Percentiles rank a stretch among this genome's conserved stretches.
phyloP scores from a whole-genome alignment of 2,329 filamentous ascomycete species.

The Calonectria pteridis region DNA sequence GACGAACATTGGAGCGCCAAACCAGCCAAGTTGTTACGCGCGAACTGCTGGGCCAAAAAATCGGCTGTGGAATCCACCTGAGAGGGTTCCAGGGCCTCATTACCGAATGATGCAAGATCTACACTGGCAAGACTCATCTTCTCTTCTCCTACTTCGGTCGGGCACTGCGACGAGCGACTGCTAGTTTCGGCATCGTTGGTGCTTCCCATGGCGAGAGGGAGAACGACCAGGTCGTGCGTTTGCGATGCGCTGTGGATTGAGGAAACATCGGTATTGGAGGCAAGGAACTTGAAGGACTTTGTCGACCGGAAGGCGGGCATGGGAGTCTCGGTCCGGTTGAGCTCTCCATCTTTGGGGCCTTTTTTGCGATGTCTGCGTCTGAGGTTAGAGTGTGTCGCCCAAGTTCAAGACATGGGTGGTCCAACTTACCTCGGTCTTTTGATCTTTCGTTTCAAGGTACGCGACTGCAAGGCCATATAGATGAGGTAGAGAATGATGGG shows the following conservation, averaged over 20 bases:
- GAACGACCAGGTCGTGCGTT: conserved; percentile 25
- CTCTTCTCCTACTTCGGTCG: conserved; percentile 5
- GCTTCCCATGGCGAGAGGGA: conserved; percentile 24
- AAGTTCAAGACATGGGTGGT: background rate
- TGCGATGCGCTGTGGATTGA: conserved; percentile 12
- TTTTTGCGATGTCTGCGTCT: background rate
- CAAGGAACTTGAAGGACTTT: conserved; percentile 22
- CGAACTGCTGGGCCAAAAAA: conserved; percentile 21
- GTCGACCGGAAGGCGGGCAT: conserved; percentile 25
- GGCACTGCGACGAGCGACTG: conserved; percentile 20
- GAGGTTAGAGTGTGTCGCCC: background rate
- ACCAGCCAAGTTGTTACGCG: conserved; percentile 20
- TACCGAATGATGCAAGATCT: conserved; percentile 21
- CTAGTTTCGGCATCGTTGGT: conserved; percentile 21
- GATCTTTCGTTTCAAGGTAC: background rate
- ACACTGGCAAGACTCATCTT: conserved; percentile 30
- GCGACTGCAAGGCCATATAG: conserved; percentile 2
- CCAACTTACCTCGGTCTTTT: background rate
- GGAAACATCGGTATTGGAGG: conserved; percentile 13
- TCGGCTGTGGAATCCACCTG: conserved; percentile 24
- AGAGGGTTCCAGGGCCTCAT: conserved; percentile 22
- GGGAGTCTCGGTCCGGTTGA: background rate
- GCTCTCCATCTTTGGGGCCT: background rate
- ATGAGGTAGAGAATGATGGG: conserved; percentile 20
- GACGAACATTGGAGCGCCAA: conserved; percentile 19